phyloP scores from a whole-genome alignment of 208 protist genomes.

The Leishmania guyanensis region DNA sequence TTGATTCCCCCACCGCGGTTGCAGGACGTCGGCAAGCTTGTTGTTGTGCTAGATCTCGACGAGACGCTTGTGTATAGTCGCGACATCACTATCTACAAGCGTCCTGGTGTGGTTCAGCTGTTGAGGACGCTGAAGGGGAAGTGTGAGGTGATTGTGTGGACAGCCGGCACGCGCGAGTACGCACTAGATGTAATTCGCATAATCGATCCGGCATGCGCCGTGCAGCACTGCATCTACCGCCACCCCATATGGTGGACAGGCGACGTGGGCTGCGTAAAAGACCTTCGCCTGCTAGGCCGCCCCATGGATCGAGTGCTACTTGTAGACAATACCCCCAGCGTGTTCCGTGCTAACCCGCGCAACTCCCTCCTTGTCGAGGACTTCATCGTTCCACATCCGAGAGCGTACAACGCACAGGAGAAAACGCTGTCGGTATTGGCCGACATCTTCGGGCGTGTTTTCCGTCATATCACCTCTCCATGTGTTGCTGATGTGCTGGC shows the following conservation, averaged over 20 bases:
- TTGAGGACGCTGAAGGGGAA: slow-evolving; percentile 63
- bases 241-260: slow-evolving; percentile 73
- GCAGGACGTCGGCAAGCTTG: slow-evolving; percentile 68
- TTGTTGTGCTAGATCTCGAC: slow-evolving; percentile 88
- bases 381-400: slow-evolving; percentile 46
- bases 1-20: slow-evolving; percentile 56
- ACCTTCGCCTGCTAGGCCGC: slow-evolving; percentile 80
- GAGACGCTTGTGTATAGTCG: slow-evolving; percentile 88
- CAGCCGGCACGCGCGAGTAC: slow-evolving; percentile 77
- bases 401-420: slow-evolving; percentile 33
- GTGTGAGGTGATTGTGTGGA: slow-evolving; percentile 88
- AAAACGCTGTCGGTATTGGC: slow-evolving; percentile 34
- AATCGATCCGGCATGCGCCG: slow-evolving; percentile 59
- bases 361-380: slow-evolving; percentile 76
- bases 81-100: slow-evolving; percentile 52
- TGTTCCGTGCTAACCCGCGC: slow-evolving; percentile 72
- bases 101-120: slow-evolving; percentile 59
- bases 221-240: slow-evolving; percentile 76
- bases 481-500: slow-evolving; percentile 30
- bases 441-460: slow-evolving; percentile 48
- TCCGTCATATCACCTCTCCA: slow-evolving; percentile 28
- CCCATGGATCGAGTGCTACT: slow-evolving; percentile 77
- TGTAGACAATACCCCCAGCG: slow-evolving; percentile 87
- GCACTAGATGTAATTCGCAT: slow-evolving; percentile 67
- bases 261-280: slow-evolving; percentile 74